Conservation (phyloP, 805 yeast species). For the Candida yuanshanica region DNA sequence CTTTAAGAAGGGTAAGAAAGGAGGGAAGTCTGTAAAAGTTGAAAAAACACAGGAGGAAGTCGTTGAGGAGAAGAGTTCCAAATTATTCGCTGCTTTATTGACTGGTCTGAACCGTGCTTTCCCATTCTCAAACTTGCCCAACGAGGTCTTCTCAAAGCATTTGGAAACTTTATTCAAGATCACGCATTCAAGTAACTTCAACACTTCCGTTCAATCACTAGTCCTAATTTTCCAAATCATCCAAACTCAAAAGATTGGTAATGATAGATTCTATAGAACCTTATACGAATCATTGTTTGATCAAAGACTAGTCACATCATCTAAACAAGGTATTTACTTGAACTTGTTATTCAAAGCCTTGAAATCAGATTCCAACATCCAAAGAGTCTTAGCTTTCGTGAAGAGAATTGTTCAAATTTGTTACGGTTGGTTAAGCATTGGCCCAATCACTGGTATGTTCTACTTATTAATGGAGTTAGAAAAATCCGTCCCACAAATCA, state of each 20-base stretch:
- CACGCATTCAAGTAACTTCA: constrained; percentile 91
- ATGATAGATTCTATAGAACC: constrained; percentile 77
- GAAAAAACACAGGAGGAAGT: constrained; percentile 61
- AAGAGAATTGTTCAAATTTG: constrained; percentile 86
- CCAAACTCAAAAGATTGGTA: constrained; percentile 46
- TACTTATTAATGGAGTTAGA: constrained; percentile 66
- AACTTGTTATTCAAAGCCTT: constrained; percentile 81
- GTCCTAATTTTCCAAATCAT: constrained; percentile 80
- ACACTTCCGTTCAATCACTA: constrained; percentile 89
- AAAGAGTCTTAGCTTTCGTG: constrained; percentile 81
- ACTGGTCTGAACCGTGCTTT: constrained; percentile 96
- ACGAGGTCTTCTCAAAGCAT: constrained; percentile 66
- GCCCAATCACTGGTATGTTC: constrained; percentile 81
- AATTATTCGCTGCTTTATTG: constrained; percentile 80
- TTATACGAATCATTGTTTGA: constrained; percentile 87
- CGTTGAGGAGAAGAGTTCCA: constrained; percentile 73
- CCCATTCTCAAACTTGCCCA: constrained; percentile 79
- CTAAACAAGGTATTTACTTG: constrained; percentile 89
- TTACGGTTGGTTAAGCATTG: constrained; percentile 79
- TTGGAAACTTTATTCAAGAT: constrained; percentile 80
- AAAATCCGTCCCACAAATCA: constrained; percentile 57
- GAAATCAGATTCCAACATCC: constrained; percentile 54
- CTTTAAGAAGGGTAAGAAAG: constrained; percentile 78
- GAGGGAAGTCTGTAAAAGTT: constrained; percentile 72
- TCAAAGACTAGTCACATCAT: constrained; percentile 73